Evolutionary conservation across 2,329 filamentous ascomycete species (phyloP), one percentile per base, ranked within the genome.

Genomic region (Tolypocladium amazonense): DNA sequence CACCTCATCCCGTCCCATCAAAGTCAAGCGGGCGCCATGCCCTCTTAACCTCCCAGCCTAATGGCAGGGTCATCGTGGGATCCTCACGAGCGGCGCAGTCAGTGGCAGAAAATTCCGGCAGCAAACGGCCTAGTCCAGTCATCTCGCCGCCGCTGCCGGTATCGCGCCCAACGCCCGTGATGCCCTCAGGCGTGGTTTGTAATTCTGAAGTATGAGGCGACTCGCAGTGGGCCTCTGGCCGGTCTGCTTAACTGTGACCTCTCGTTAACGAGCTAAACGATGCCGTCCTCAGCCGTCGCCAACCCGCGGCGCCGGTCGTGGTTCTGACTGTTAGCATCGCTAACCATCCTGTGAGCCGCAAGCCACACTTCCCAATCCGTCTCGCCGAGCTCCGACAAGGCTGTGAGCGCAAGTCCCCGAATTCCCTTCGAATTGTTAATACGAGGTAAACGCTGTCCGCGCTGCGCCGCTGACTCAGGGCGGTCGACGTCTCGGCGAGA

Each of bases 401-500:
- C n/a, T 25, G n/a, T 6, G 5, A 33, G 30, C 8, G 25, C 45
- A 50, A n/a, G 45, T n/a, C n/a, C 25, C 20, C n/a, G 39, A 20
- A 14, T 6, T n/a, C n/a, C n/a, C n/a, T n/a, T n/a, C n/a, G n/a
- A n/a, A n/a, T n/a, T n/a, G n/a, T n/a, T n/a, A n/a, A n/a, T n/a
- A n/a, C n/a, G n/a, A n/a, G n/a, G n/a, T n/a, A n/a, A n/a, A n/a
- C n/a, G n/a, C n/a, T n/a, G n/a, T n/a, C n/a, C n/a, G n/a, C n/a
- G n/a, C n/a, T n/a, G 20, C 27, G 39, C 35, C 37, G 35, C 43
- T 59, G 41, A 58, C 20, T 59, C 47, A 56, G 15, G 7, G 45
- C 18, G 47, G 50, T 25, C 47, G 47, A 4, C 20, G 8, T 37
- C 1, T 59, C 60, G 61, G 61, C 61, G 61, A 63, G 60, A 60